Evolutionary conservation across 1,284 basidiomycete species (phyloP), one percentile per base, ranked within the genome.

Genomic region (Pascua sp.): DNA sequence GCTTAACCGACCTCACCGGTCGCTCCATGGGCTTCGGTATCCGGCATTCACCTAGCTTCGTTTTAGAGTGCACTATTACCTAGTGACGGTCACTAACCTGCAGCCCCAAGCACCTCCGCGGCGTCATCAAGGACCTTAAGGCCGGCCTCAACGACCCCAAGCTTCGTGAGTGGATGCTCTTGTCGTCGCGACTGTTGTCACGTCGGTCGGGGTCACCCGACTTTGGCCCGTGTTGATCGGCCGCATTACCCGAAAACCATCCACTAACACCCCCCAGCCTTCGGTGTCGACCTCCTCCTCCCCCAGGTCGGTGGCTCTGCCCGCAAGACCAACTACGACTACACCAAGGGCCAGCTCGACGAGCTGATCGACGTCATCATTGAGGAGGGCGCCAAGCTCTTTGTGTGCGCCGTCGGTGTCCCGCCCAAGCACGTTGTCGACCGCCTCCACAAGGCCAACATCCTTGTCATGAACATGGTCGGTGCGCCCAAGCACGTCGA

Each of bases 321-420:
- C 10, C 82, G 90, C 63, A 91, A 90, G 80, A 92, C 90, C 36
- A 92, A 92, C 73, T 68, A 69, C 60, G 68, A 71, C 60, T 73
- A 72, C 56, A 90, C 88, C 45, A 86, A 87, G 63, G 90, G 91
- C n/a, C 81, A 88, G 13, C 65, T 73, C 18, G 63, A 72, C 51
- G 87, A 88, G 41, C 83, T 94, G 37, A 83, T 93, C 55, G 84
- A 91, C 62, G 86, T 93, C 51, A 91, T 94, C 71, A 90, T 94
- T 70, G 88, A 91, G 58, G 89, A 91, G 77, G 88, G 87, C 70
- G 79, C 88, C 0, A 78, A 83, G 37, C 83, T 94, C 11, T 94
- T 94, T 72, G 91, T 94, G 53, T 92, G 86, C 65, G 91, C 79
- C 24, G 75, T 80, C 47, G 91, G 91, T 64, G 85, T 93, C 2